These are phyloP conservation scores for Spongospora subterranea DNA, from an alignment of 208 protist species.

Conservation along the genomic window DNA sequence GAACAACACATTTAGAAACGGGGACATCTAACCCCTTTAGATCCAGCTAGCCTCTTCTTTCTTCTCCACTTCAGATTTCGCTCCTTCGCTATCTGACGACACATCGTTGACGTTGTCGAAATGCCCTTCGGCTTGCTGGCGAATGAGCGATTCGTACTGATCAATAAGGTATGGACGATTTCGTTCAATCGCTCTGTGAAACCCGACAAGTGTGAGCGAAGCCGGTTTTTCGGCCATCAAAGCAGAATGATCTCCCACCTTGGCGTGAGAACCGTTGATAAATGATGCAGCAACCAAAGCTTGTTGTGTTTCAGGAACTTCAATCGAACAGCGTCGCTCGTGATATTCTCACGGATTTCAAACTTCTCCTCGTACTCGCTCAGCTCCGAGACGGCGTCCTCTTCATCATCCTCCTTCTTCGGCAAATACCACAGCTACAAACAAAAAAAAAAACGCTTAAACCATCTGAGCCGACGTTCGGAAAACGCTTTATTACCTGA, in stretches of 20 bases:
- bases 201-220: not conserved
- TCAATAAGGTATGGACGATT: constrained; percentile 34
- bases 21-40: not conserved
- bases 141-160: constrained; percentile 3
- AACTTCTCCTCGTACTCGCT: constrained; percentile 55
- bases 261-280: constrained; percentile 32
- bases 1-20: not conserved
- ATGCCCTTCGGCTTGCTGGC: constrained; percentile 27
- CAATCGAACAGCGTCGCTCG: constrained; percentile 32
- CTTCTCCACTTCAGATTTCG: constrained; percentile 27
- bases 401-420: constrained; percentile 39
- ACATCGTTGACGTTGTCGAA: constrained; percentile 54
- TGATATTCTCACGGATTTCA: not conserved
- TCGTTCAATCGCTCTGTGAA: constrained; percentile 1
- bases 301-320: constrained; percentile 56
- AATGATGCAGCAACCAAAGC: constrained; percentile 48
- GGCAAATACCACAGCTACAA: constrained; percentile 34
- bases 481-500: not conserved
- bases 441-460: too few species aligned
- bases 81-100: constrained; percentile 19
- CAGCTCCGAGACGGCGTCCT: not conserved
- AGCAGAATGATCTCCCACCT: not conserved
- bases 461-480: not conserved
- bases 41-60: not conserved
- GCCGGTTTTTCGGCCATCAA: too few species aligned